Evolutionary conservation across 352 stramenopile genomes (phyloP).

Genomic region (Phytophthora pini): DNA sequence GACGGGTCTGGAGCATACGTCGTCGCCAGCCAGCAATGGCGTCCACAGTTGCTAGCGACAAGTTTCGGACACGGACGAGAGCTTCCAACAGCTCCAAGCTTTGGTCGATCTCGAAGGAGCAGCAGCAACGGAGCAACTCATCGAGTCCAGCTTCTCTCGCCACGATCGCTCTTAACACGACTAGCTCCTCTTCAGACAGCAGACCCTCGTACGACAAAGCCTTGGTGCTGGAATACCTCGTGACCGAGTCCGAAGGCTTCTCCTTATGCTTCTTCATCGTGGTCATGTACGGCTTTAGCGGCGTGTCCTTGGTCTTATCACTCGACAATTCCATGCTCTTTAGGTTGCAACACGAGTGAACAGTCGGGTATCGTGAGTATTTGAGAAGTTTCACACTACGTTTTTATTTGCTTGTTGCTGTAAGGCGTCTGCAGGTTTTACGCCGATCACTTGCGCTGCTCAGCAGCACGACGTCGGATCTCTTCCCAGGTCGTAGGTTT

Average conservation of each 20-base stretch:
- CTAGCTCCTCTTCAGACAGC: slow-evolving; percentile 69
- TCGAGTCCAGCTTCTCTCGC: slow-evolving; percentile 66
- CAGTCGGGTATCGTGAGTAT: slow-evolving; percentile 7
- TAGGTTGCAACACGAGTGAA: slow-evolving; percentile 8
- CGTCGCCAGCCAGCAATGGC: slow-evolving; percentile 66
- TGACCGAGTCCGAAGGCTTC: slow-evolving; percentile 3
- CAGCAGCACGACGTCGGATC: slow-evolving; percentile 63
- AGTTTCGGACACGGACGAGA: slow-evolving; percentile 51
- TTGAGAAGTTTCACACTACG: neutral
- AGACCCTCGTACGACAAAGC: slow-evolving; percentile 63
- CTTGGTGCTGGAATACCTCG: slow-evolving; percentile 30
- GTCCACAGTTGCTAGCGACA: slow-evolving; percentile 63
- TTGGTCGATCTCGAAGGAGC: slow-evolving; percentile 53
- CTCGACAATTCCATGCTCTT: slow-evolving; percentile 10
- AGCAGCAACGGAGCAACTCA: slow-evolving; percentile 54
- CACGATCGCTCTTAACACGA: slow-evolving; percentile 69
- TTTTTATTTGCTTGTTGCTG: slow-evolving; percentile 6
- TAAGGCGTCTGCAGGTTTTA: neutral
- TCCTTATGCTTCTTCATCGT: slow-evolving; percentile 7
- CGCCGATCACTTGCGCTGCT: slow-evolving; percentile 52
- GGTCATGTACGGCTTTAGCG: slow-evolving; percentile 27
- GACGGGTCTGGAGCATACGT: slow-evolving; percentile 60
- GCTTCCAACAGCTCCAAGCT: slow-evolving; percentile 53
- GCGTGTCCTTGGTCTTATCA: slow-evolving; percentile 3
- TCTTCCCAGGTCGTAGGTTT: slow-evolving; percentile 83